phyloP scores from a whole-genome alignment of 345 rosid species.

The Syzygium grande region DNA sequence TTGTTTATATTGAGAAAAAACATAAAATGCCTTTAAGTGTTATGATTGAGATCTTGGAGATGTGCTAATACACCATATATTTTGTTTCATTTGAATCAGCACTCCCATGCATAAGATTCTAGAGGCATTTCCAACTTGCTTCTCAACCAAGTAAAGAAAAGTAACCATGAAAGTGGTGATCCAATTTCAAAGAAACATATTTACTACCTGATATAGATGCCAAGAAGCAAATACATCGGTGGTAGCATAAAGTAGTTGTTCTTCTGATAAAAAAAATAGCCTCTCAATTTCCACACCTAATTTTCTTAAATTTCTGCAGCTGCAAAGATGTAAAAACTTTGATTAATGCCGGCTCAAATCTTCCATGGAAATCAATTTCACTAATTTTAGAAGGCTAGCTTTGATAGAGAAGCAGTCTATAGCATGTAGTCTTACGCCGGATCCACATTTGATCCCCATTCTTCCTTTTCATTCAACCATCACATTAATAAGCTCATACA shows the following conservation, averaged over 20 bases:
- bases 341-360: not conserved
- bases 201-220: slow-evolving; percentile 66
- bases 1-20: not conserved
- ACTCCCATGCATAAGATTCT: not conserved
- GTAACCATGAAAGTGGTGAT: not conserved
- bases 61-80: not conserved
- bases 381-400: not conserved
- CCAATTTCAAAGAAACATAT: not conserved
- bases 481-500: not conserved
- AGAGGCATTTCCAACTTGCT: not conserved
- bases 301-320: slow-evolving; percentile 57
- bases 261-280: slow-evolving; percentile 36
- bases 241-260: slow-evolving; percentile 67
- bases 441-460: not conserved
- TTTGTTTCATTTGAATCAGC: not conserved
- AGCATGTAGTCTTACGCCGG: not conserved
- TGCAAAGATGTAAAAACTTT: slow-evolving; percentile 13
- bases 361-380: not conserved
- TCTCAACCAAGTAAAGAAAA: not conserved
- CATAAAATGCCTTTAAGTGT: not conserved
- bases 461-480: not conserved
- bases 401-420: not conserved
- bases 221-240: slow-evolving; percentile 83
- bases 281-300: slow-evolving; percentile 88
- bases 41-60: not conserved